Base-by-base conservation (phyloP, 2,329 filamentous ascomycete genomes). In the Aspergillus piperis region DNA sequence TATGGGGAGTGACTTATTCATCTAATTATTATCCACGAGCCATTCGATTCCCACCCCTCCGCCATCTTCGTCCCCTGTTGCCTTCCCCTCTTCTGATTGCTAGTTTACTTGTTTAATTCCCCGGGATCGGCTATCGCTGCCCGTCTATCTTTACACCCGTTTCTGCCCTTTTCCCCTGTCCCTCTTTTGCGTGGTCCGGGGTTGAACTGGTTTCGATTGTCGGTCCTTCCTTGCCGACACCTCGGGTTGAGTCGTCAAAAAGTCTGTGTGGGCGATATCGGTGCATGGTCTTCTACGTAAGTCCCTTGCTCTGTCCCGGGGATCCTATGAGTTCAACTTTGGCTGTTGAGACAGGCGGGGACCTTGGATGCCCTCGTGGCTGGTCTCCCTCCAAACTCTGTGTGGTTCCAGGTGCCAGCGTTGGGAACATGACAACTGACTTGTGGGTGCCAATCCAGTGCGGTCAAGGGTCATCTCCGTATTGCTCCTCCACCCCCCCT, bases 221-320 rank as follows among this genome's bases (percentile, higher is more conserved):
- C 32, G 44, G 23, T 42, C 32, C 38, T 51, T 51, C 55, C 44
- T 48, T 57, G 42, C 55, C 47, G 32, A 57, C 47, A 50, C 32
- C 53, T 55, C 41, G 53, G 39, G 53, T 39, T 57, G 47, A 49
- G 47, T 51, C 38, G 52, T 19, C 52, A 54, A 65, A 66, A 66
- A 66, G 63, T 65, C 64, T 66, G 62, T 58, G 59, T 60, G 54
- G 50, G 55, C 57, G 59, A 53, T 62, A 38, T 60, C 64, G 62
- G 55, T 57, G 44, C 44, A 30, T 19, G 32, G 48, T 51, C 42
- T 27, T 32, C 47, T 41, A 25, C 38, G 47, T 50, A 50, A 51
- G 32, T 57, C 47, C 55, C 32, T 57, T 51, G 15, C 55, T 42
- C 47, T 57, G 11, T 32, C 30, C 36, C 25, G 23, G 53, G n/a